Conservation (phyloP, 257 asterid genomes). For the Salvia miltiorrhiza region DNA sequence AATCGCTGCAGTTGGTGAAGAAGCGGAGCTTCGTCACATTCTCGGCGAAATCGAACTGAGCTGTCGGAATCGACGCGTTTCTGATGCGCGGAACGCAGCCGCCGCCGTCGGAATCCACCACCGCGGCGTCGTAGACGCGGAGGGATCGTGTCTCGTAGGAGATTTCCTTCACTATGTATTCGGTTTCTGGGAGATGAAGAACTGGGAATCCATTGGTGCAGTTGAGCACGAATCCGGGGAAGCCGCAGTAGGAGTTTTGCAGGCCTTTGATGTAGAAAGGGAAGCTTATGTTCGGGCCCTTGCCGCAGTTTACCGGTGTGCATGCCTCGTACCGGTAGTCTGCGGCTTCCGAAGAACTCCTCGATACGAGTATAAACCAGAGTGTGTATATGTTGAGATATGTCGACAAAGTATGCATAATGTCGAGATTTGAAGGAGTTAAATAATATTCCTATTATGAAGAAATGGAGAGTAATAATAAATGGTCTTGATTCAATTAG, state of each 20-base stretch:
- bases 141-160: conserved; percentile 22
- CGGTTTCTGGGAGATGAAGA: conserved; percentile 20
- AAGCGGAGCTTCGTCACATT: conserved; percentile 29
- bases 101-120: neutral
- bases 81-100: conserved; percentile 31
- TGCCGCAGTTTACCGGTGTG: conserved; percentile 25
- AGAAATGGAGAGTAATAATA: neutral
- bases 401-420: neutral
- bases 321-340: conserved; percentile 43
- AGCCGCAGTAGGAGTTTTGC: conserved; percentile 47
- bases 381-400: conserved; percentile 18
- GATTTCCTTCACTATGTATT: conserved; percentile 32
- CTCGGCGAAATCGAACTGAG: neutral
- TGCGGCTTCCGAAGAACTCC: conserved; percentile 25
- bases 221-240: conserved; percentile 31
- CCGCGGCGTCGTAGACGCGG: conserved; percentile 27
- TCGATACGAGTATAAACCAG: conserved; percentile 20
- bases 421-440: neutral
- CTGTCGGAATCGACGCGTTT: conserved; percentile 20
- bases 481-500: neutral
- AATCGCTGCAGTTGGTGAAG: conserved; percentile 34
- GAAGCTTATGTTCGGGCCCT: conserved; percentile 48
- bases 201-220: conserved; percentile 43
- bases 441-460: neutral
- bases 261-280: conserved; percentile 45